Percentiles rank a stretch among this genome's conserved stretches.
Conservation (phyloP, 139 green algal species). For the Dunaliella primolecta region DNA sequence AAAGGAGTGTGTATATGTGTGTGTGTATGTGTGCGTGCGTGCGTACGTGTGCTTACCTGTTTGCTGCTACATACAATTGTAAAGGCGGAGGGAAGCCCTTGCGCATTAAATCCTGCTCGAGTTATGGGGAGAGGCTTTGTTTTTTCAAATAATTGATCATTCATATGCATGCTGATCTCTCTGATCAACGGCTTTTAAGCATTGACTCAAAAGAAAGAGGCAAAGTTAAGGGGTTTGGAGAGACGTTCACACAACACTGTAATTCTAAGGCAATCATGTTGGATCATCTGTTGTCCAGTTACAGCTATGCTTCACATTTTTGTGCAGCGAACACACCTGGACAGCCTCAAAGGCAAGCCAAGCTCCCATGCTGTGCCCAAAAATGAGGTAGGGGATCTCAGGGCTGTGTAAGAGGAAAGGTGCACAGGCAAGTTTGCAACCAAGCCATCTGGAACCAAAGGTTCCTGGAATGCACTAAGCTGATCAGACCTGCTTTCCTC, state of each 20-base stretch:
- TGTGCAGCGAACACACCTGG: too few relatives aligned
- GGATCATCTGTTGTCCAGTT: not conserved
- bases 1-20: not conserved
- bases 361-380: conserved; percentile 8
- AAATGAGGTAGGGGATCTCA: not conserved
- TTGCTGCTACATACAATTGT: not conserved
- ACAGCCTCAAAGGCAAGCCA: conserved; percentile 1
- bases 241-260: not conserved
- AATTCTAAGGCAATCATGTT: not conserved
- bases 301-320: too few relatives aligned
- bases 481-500: too few relatives aligned
- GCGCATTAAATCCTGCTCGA: not conserved
- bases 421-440: too few relatives aligned
- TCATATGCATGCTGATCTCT: not conserved
- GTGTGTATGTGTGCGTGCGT: not conserved
- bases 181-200: not conserved
- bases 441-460: too few relatives aligned
- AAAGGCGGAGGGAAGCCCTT: not conserved
- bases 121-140: too few relatives aligned
- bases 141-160: not conserved
- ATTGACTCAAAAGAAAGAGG: not conserved
- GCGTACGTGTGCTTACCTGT: not conserved
- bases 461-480: too few relatives aligned
- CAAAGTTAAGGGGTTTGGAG: too few relatives aligned
- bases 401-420: too few relatives aligned